These are phyloP conservation scores for Arabidopsis lyrata DNA, from an alignment of 441 rosid genomes.

Conservation along the genomic window DNA sequence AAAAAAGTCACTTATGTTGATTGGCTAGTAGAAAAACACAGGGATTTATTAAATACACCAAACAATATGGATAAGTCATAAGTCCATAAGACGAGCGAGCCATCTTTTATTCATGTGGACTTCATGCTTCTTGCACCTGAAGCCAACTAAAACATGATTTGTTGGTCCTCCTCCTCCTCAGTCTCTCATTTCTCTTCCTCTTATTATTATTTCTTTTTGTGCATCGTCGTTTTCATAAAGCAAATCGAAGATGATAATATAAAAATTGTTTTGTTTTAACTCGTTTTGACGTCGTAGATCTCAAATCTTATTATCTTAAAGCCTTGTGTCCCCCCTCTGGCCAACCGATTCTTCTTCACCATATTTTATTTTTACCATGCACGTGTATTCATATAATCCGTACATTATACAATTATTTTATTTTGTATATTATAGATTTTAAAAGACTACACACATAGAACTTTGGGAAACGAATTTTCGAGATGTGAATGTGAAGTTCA, in stretches of 20 bases:
- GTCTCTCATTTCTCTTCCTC: not conserved
- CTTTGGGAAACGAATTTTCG: conserved; percentile 23
- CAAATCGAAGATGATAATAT: not conserved
- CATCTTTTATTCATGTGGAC: conserved; percentile 1
- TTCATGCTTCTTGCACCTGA: conserved; percentile 22
- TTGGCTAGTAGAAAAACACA: not conserved
- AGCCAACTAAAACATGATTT: conserved; percentile 35
- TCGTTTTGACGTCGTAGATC: conserved; percentile 31
- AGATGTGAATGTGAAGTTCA: conserved; percentile 43
- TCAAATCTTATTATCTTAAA: conserved; percentile 22
- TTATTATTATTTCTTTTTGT: not conserved
- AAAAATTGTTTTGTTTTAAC: not conserved
- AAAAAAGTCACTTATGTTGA: not conserved
- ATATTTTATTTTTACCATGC: conserved; percentile 9
- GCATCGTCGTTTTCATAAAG: conserved; percentile 4
- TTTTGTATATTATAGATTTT: not conserved
- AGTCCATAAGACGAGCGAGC: not conserved
- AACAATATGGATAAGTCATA: not conserved
- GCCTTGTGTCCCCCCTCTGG: conserved; percentile 11
- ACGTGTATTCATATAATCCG: conserved; percentile 31
- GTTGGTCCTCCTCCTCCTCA: conserved; percentile 20
- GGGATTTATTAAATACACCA: not conserved
- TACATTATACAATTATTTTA: not conserved
- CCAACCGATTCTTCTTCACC: conserved; percentile 12
- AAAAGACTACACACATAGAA: too few relatives aligned